A percentile compares a stretch with the other conserved stretches of the same genome.
Conservation (phyloP, 2,329 filamentous ascomycete genomes). For the Aspergillus sp. region DNA sequence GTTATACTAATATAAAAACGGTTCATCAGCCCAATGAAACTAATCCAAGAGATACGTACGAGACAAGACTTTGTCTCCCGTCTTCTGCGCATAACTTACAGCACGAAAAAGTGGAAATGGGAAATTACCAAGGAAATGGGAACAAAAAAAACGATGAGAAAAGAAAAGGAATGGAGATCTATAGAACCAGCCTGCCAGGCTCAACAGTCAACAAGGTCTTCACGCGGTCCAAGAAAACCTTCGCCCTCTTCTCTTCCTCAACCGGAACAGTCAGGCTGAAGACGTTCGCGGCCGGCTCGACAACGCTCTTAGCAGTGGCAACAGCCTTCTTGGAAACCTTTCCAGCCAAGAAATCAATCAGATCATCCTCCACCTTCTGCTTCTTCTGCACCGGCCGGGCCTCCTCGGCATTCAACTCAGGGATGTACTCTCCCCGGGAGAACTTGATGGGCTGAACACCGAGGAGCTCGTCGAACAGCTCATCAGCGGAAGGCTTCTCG, state of each 20-base stretch:
- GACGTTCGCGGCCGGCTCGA: slow-evolving; percentile 63
- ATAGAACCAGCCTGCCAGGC: slow-evolving; percentile 71
- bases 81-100: background rate
- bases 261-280: slow-evolving; percentile 80
- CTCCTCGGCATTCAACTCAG: slow-evolving; percentile 62
- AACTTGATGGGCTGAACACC: slow-evolving; percentile 54
- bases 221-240: slow-evolving; percentile 79
- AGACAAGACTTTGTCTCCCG: background rate
- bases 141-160: background rate
- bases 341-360: slow-evolving; percentile 77
- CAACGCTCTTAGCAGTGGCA: slow-evolving; percentile 38
- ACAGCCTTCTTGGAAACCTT: slow-evolving; percentile 39
- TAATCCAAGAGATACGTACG: background rate
- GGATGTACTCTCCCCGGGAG: slow-evolving; percentile 66
- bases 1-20: background rate
- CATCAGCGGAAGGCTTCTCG: slow-evolving; percentile 69
- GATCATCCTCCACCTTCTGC: slow-evolving; percentile 59
- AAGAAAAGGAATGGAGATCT: slow-evolving; percentile 15
- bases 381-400: slow-evolving; percentile 41
- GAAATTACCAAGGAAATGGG: background rate
- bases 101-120: background rate
- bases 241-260: slow-evolving; percentile 78
- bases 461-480: slow-evolving; percentile 87
- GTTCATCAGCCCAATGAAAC: background rate
- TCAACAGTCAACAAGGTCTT: slow-evolving; percentile 81